Conservation (phyloP, 306 rosid genomes). For the Trichosanthes cucumerina region DNA sequence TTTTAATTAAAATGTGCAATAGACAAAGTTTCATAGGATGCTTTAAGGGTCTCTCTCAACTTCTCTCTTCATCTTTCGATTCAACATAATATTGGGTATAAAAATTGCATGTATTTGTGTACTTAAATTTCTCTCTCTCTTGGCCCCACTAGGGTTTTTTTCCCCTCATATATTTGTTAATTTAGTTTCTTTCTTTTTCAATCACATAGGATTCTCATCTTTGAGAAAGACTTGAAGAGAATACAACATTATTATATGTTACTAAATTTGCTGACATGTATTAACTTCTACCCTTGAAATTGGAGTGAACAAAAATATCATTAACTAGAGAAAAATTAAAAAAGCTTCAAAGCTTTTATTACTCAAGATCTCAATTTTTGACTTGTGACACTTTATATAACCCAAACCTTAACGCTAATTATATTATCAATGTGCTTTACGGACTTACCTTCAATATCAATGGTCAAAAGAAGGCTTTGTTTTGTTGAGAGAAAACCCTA, state of each 20-base stretch:
- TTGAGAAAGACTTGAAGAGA: background rate
- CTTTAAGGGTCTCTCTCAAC: slow-evolving; percentile 9
- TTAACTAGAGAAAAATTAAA: background rate
- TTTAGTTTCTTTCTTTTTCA: background rate
- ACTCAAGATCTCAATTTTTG: background rate
- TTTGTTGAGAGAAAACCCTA: background rate
- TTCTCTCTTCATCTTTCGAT: background rate
- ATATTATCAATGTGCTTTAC: background rate
- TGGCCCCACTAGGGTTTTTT: background rate
- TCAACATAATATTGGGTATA: background rate
- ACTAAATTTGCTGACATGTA: background rate
- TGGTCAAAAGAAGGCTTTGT: background rate
- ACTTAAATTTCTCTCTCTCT: background rate
- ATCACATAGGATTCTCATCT: slow-evolving; percentile 6
- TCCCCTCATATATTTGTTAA: background rate
- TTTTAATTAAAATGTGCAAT: background rate
- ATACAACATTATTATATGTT: background rate
- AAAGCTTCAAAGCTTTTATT: background rate
- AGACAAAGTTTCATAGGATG: slow-evolving; percentile 12
- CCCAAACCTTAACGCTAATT: background rate
- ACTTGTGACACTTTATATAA: background rate
- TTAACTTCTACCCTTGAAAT: background rate
- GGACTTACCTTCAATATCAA: background rate
- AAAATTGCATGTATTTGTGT: background rate
- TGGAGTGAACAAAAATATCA: background rate